Evolutionary conservation across 164 flowering plant genomes (phyloP).

Genomic region (Cinnamomum micranthum): DNA sequence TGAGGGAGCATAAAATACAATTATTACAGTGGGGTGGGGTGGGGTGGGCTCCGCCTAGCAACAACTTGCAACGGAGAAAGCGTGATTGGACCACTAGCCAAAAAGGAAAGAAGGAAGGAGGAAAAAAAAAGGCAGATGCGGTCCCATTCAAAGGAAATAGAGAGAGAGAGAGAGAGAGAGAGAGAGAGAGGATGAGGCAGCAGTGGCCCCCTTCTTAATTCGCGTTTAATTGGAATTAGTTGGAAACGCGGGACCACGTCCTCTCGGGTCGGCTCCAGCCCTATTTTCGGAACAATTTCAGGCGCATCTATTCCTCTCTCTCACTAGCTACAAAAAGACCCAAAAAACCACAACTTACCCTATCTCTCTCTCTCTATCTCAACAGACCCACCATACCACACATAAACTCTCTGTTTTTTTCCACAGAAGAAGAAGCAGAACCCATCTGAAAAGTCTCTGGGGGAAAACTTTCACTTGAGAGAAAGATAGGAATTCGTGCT

Average conservation of each 20-base stretch:
- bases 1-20: too few relatives aligned
- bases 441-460: constrained; percentile 35
- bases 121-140: constrained; percentile 7
- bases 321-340: not conserved
- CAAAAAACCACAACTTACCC: not conserved
- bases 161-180: not conserved
- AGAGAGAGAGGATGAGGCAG: not conserved
- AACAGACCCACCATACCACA: not conserved
- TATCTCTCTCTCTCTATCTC: constrained; percentile 14
- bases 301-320: constrained; percentile 23
- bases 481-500: constrained; percentile 29
- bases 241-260: constrained; percentile 48
- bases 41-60: not conserved
- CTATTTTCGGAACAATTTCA: constrained; percentile 37
- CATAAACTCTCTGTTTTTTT: not conserved
- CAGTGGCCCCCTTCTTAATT: constrained; percentile 9
- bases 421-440: constrained; percentile 21
- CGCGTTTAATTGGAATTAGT: constrained; percentile 27
- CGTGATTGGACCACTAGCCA: constrained; percentile 13
- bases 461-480: constrained; percentile 29
- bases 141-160: constrained; percentile 4
- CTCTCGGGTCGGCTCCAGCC: constrained; percentile 28
- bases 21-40: too few relatives aligned
- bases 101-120: not conserved
- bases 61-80: not conserved